phyloP scores from a whole-genome alignment of 2,329 filamentous ascomycete species.

The Fonsecaea multimorphosa region DNA sequence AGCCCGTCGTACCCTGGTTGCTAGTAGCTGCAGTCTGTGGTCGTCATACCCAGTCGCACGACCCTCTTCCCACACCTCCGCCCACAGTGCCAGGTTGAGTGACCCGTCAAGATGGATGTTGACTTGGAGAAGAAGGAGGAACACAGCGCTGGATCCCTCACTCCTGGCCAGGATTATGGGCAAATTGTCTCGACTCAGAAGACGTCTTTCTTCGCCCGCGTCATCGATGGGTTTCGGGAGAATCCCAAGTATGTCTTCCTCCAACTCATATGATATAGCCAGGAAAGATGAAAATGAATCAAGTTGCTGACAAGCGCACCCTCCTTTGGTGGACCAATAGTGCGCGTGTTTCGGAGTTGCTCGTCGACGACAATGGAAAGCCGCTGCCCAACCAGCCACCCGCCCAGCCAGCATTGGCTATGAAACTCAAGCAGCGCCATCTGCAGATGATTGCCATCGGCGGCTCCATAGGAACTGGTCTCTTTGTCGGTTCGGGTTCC shows the following conservation, averaged over 20 bases:
- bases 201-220: conserved; percentile 34
- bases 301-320: neutral
- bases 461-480: conserved; percentile 85
- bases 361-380: conserved; percentile 58
- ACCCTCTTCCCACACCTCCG: neutral
- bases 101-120: conserved; percentile 3
- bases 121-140: conserved; percentile 18
- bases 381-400: conserved; percentile 66
- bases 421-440: conserved; percentile 80
- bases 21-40: neutral
- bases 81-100: neutral
- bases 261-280: neutral
- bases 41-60: neutral
- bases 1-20: neutral
- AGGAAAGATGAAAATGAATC: neutral
- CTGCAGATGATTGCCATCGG: conserved; percentile 72
- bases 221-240: conserved; percentile 51
- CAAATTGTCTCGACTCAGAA: conserved; percentile 11
- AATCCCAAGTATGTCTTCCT: conserved; percentile 45
- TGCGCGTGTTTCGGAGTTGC: conserved; percentile 43
- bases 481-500: conserved; percentile 82
- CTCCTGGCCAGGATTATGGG: conserved; percentile 8
- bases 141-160: neutral
- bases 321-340: neutral
- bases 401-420: conserved; percentile 75